Base-by-base conservation (phyloP, 2,329 filamentous ascomycete genomes). In the Ceratocystiopsis sp. region DNA sequence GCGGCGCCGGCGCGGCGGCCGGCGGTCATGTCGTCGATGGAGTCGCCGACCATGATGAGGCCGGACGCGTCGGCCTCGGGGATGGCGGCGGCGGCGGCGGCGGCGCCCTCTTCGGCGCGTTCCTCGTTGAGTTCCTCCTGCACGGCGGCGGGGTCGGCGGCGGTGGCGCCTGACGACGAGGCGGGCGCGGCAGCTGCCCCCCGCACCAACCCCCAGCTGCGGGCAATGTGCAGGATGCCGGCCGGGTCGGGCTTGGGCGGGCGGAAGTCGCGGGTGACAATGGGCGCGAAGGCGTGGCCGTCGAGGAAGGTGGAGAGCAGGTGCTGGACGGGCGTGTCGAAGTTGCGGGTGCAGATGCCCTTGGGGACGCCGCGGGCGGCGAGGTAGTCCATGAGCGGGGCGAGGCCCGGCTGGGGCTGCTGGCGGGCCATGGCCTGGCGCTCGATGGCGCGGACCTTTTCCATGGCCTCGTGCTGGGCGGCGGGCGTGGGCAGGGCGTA, bases 341-440 rank as follows among this genome's bases (percentile, higher is more conserved):
- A 96, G 64, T 98, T 96, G 55, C 91, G 73, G 3, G 91, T 96
- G 63, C 87, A 95, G 49, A 96, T 86, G 15, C 75, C 89, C 60
- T 93, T 91, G 51, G 66, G 75, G 32, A 95, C 58, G 7, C 62
- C 59, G 25, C 71, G 69, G 8, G 61, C 55, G 54, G 91, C 78
- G 16, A 96, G 75, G 58, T 91, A 93, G 45, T 73, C 63, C 83
- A 96, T 94, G 42, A 98, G 69, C 25, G 69, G 60, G 1, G 69
- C 61, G 4, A 96, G 74, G 1, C 89, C 89, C 0, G 84, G 78
- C 59, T 95, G 89, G 3, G 89, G 79, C 33, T 75, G 67, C 60
- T 96, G 91, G 12, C 71, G 62, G 32, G 65, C 61, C 87, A 96
- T 95, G 48, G 85, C 85, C 35, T 65, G 63, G 41, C 80, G 74